Evolutionary conservation across 352 stramenopile species (phyloP), one percentile per base, ranked within the genome.

Genomic region (Phytophthora gonapodyides): DNA sequence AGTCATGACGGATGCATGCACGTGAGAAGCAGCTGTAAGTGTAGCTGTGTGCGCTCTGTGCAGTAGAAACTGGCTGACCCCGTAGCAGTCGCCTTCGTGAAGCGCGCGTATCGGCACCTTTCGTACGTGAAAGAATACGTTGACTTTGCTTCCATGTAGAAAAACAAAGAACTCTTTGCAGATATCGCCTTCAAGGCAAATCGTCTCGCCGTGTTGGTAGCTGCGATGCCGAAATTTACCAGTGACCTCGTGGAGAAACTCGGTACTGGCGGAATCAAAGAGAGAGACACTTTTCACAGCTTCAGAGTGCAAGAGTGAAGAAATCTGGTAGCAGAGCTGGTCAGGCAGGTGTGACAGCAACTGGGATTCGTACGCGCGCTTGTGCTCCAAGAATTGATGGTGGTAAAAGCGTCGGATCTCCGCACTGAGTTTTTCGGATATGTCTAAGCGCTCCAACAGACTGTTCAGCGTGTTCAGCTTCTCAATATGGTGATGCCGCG

Each of bases 351-450:
- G 69, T 1, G 61, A 70, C 1, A 94, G 57, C 16, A 93, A 59
- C 41, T 89, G 67, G 1, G 84, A 91, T 57, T 93, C 84, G 53
- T 90, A 93, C 17, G 76, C 75, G 17, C 79, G 76, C 41, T 91
- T 91, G 2, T 83, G 69, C 2, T 67, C 75, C n/a, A 76, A 64
- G 64, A 85, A 92, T 46, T 92, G 81, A 10, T 86, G 81, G 35
- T 89, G 78, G 45, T 94, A 92, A 38, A 91, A 94, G 3, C 78
- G 75, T n/a, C 85, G 78, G 24, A 94, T 89, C n/a, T 91, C 80
- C 0, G 47, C 58, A 13, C 82, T 82, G 5, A 94, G 53, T 3
- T 72, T 68, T 30, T 88, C 67, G 0, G 78, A 84, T 17, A 91
- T 88, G 16, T 66, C 51, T 5, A 87, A 61, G 30, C 87, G 81